Evolutionary conservation across 495 filamentous ascomycete species (phyloP), one percentile per base, ranked within the genome.

Genomic region (Alectoria sarmentosa): DNA sequence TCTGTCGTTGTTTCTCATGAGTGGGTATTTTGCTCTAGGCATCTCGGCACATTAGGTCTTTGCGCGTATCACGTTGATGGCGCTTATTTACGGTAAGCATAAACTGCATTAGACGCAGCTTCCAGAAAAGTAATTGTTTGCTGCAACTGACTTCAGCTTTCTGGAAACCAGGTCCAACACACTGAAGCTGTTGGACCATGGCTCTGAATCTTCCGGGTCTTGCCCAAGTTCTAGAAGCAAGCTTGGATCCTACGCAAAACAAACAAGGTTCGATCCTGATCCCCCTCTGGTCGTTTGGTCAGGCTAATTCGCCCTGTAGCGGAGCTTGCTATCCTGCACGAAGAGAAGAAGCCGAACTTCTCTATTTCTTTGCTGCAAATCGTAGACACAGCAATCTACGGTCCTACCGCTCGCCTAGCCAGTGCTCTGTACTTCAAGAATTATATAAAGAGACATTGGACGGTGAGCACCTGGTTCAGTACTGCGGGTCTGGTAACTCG

Each of bases 351-450:
- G 74, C 87, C 90, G 9, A 86, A 86, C 64, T 99, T 94, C 76
- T 90, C 94, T n/a, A 77, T 96, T 61, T 80, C 84, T 60, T 84
- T 99, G 42, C 86, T 99, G 34, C 89, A 89, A 62, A 91, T 98
- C 71, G 91, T 95, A 60, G 90, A 90, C 28, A 82, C 86, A 66
- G 85, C 85, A 28, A 73, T 78, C 34, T 84, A 84, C 65, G 85
- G 88, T 13, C 74, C 78, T 58, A 91, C 90, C 69, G 91, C 86
- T 67, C 86, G 95, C 34, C 88, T 98, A 54, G 84, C 94, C n/a
- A 89, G 89, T 70, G 91, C 94, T 36, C 81, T 99, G 56, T 95
- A 86, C 78, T 98, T 99, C 83, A 99, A 99, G 78, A 99, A 99
- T 77, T 92, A 93, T 73, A 91, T 99, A 70, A 89, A 87, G 76